phyloP scores from a whole-genome alignment of 305 asterid species.

The Fraxinus latifolia region DNA sequence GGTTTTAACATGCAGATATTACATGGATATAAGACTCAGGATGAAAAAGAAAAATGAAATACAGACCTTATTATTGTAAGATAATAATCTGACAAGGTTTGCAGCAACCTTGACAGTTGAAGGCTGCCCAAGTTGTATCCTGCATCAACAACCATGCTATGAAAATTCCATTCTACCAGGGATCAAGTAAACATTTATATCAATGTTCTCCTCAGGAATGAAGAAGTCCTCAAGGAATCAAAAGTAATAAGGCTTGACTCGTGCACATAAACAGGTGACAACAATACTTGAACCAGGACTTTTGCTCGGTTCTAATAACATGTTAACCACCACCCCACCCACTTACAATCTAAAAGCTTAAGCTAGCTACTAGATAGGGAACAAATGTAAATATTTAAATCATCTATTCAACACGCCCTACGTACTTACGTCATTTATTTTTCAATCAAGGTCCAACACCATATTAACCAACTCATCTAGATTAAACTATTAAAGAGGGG shows the following conservation, averaged over 20 bases:
- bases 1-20: background rate
- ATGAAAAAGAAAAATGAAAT: background rate
- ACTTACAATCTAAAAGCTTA: background rate
- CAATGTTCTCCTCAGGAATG: background rate
- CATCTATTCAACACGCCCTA: background rate
- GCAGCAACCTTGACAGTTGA: conserved; percentile 89
- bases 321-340: too few species aligned
- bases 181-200: background rate
- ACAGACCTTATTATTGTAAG: conserved; percentile 83
- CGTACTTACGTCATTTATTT: background rate
- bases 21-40: background rate
- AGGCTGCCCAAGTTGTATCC: conserved; percentile 92
- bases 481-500: too few species aligned
- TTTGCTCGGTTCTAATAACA: background rate
- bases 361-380: background rate
- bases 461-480: too few species aligned
- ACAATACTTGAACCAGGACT: background rate
- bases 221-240: background rate
- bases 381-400: background rate
- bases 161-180: background rate
- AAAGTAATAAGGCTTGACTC: background rate
- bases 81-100: conserved; percentile 60
- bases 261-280: background rate
- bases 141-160: conserved; percentile 29
- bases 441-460: too few species aligned